These are phyloP conservation scores for Neonectria punicea DNA, from an alignment of 2,329 filamentous ascomycete genomes.

Conservation along the genomic window DNA sequence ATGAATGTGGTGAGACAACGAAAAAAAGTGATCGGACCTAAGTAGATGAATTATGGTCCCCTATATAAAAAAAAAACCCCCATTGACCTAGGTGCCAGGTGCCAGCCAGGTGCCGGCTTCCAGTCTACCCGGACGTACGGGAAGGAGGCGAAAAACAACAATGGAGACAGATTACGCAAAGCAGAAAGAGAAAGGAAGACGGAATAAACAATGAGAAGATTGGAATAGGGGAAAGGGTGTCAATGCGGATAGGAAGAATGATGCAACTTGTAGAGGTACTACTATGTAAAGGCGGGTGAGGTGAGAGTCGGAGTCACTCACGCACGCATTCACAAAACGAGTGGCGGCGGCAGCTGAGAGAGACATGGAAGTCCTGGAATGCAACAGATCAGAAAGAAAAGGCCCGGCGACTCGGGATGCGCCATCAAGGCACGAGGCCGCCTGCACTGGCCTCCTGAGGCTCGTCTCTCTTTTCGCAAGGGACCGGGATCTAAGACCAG, in stretches of 20 bases:
- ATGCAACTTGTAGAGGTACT: too few relatives aligned
- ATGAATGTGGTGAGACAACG: conserved; percentile 3
- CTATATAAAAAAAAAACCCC: background rate
- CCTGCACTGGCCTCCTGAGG: background rate
- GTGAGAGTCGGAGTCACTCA: background rate
- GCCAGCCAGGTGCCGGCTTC: background rate
- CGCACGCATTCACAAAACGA: background rate
- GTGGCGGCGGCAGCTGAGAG: background rate
- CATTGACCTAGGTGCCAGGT: background rate
- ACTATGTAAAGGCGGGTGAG: background rate
- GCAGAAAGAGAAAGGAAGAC: background rate
- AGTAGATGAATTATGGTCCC: conserved; percentile 16
- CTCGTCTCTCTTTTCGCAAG: background rate
- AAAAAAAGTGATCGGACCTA: background rate
- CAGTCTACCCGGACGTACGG: conserved; percentile 10
- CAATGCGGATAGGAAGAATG: background rate
- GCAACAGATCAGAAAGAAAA: background rate
- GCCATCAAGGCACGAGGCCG: conserved; percentile 21
- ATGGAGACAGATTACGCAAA: background rate
- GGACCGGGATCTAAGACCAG: conserved; percentile 5
- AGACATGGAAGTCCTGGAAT: background rate
- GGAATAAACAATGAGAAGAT: too few relatives aligned
- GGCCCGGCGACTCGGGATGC: conserved; percentile 11
- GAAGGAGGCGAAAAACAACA: conserved; percentile 10
- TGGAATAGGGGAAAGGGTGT: background rate